phyloP scores from a whole-genome alignment of 441 rosid genomes.

The Jatropha multifida region DNA sequence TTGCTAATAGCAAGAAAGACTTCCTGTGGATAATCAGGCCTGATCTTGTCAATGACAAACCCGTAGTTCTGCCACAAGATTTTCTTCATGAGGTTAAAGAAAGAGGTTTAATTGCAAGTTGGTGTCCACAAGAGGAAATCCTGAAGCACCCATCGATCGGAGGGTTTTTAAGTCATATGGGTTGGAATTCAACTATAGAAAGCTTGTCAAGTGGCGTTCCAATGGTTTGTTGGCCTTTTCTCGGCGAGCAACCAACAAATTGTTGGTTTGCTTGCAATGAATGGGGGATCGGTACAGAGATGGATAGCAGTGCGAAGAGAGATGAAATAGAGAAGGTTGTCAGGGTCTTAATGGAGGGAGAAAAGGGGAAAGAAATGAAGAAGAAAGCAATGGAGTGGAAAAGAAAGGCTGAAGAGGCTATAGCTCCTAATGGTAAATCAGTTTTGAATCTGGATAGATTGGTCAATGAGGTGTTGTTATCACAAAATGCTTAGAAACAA shows the following conservation, averaged over 20 bases:
- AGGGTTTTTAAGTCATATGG: constrained; percentile 20
- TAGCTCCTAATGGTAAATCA: constrained; percentile 8
- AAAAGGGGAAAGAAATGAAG: constrained; percentile 24
- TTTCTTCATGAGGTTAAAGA: not conserved
- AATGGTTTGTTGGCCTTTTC: constrained; percentile 11
- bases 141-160: constrained; percentile 15
- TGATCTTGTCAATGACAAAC: constrained; percentile 4
- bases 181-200: constrained; percentile 18
- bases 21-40: constrained; percentile 22
- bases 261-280: constrained; percentile 10
- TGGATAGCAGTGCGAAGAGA: constrained; percentile 19
- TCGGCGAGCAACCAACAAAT: constrained; percentile 12
- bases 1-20: constrained; percentile 8
- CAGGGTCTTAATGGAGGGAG: constrained; percentile 24
- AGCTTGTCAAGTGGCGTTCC: constrained; percentile 4
- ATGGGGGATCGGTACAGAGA: constrained; percentile 18
- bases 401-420: constrained; percentile 16
- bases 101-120: constrained; percentile 13
- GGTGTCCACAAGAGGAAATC: constrained; percentile 16
- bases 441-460: constrained; percentile 7
- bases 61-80: not conserved
- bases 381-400: constrained; percentile 22
- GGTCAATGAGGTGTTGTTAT: not conserved
- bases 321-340: constrained; percentile 25
- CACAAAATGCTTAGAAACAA: not conserved